Percentiles rank a stretch among this genome's conserved stretches.
These are phyloP conservation scores for Aureoboletus auriporus DNA, from an alignment of 768 basidiomycete genomes.

Conservation along the genomic window DNA sequence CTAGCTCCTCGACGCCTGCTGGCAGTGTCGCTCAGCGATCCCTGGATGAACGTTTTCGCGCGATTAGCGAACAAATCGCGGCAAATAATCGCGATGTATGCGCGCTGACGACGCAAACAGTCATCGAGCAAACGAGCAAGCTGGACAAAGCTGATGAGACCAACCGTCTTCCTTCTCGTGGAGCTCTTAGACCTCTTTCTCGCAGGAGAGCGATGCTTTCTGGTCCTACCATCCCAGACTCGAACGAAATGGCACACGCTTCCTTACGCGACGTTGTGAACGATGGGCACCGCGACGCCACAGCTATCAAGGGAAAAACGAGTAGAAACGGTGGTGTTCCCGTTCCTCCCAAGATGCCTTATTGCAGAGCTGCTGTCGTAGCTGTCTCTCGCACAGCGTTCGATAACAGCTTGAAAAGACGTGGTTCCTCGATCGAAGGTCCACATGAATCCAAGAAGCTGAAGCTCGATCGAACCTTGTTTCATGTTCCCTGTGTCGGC, in stretches of 20 bases:
- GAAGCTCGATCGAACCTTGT: slow-evolving; percentile 9
- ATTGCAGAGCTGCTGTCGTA: neutral
- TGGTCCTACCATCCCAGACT: neutral
- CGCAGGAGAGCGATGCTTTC: neutral
- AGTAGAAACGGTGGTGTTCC: neutral
- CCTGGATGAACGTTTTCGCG: neutral
- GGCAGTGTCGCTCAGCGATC: neutral
- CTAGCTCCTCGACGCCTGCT: neutral
- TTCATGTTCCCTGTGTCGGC: neutral
- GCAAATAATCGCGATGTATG: slow-evolving; percentile 8
- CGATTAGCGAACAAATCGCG: neutral
- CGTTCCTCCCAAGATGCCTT: neutral
- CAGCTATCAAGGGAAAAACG: neutral
- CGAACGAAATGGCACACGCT: neutral
- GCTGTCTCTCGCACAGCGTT: neutral
- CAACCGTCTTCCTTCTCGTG: neutral
- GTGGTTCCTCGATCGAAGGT: slow-evolving; percentile 2
- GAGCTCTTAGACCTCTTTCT: neutral
- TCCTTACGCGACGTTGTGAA: neutral
- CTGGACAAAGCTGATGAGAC: neutral
- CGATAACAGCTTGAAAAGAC: slow-evolving; percentile 11
- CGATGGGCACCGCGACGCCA: neutral
- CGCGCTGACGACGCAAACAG: neutral
- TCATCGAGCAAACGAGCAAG: neutral
- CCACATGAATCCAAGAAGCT: slow-evolving; percentile 12